Percentiles rank a stretch among this genome's conserved stretches.
These are phyloP conservation scores for Rhodotorula sp. DNA, from an alignment of 1,284 basidiomycete genomes.

Conservation along the genomic window DNA sequence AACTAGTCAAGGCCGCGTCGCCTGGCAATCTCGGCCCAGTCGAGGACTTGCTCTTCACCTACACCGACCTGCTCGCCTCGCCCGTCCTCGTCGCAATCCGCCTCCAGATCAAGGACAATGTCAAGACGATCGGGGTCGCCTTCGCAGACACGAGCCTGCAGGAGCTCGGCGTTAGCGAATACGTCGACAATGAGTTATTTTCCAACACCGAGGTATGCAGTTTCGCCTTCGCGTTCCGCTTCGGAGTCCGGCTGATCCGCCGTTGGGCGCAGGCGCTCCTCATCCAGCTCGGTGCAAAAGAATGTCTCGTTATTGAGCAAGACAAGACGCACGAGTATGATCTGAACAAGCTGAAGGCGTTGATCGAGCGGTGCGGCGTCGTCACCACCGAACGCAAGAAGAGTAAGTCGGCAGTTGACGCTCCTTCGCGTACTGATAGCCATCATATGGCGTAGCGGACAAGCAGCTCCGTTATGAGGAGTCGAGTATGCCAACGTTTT, in stretches of 20 bases:
- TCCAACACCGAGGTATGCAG: constrained; percentile 81
- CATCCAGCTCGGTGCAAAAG: constrained; percentile 95
- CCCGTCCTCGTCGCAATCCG: constrained; percentile 91
- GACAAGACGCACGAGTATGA: constrained; percentile 69
- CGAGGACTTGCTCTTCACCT: constrained; percentile 87
- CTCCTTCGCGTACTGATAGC: neutral
- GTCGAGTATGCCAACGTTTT: too few species aligned
- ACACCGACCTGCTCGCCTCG: constrained; percentile 75
- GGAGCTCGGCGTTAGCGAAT: constrained; percentile 69
- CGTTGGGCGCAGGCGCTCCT: constrained; percentile 68
- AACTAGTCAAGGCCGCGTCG: constrained; percentile 63
- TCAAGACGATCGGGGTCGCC: constrained; percentile 55
- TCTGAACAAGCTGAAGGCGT: constrained; percentile 73
- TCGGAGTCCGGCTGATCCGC: neutral
- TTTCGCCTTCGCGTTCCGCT: neutral
- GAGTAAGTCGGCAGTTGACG: constrained; percentile 54
- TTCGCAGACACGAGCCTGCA: constrained; percentile 58
- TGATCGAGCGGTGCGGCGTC: constrained; percentile 85
- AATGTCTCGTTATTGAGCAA: constrained; percentile 64
- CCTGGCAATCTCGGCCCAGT: constrained; percentile 92
- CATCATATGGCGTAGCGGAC: too few species aligned
- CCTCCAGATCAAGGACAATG: constrained; percentile 60
- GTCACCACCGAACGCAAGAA: constrained; percentile 85
- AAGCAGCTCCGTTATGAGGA: too few species aligned
- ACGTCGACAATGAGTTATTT: constrained; percentile 91